Base-by-base conservation (phyloP, 139 green algal species). In the Eudorina sp. region DNA sequence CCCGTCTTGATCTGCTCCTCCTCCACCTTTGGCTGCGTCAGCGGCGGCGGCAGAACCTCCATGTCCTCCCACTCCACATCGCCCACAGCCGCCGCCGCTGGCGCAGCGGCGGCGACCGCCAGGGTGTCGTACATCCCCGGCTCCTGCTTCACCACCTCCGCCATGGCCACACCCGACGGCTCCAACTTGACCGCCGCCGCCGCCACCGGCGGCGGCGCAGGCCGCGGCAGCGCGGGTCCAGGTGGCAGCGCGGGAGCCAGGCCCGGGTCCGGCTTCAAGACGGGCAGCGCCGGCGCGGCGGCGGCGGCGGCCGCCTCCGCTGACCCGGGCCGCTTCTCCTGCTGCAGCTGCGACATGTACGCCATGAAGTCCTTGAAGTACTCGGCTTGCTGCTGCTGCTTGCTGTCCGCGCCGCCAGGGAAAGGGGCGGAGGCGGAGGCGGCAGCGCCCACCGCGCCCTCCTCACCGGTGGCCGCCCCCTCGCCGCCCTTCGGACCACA, bases 311-410 rank as follows among this genome's bases (percentile, higher is more conserved):
- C 4, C 53, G 51, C 75, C 68, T 25, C 83, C 68, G 66, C 7
- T 18, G 69, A 36, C 34, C 8, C 43, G 8, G 53, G 48, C 48
- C 64, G 34, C 68, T 88, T 85, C 69, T 89, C 84, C 38, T 75
- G 21, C 55, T 89, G 53, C 34, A 82, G 25, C 38, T 48, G 16
- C 6, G 72, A 36, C 72, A 89, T 76, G 70, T 45, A 66, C 0
- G 73, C 40, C 84, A 84, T 83, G 29, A 84, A 89, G 53, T 84
- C 53, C 38, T 55, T 23, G 36, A 89, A 76, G 70, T 76, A 89
- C 53, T 66, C 72, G 3, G 84, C 84, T 19, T 73, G 53, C 53
- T 82, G 53, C 51, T 76, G 64, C 64, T 79, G 60, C 45, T 88
- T 74, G 64, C 41, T 64, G 2, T 21, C 16, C 4, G 51, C 43